These are phyloP conservation scores for Phaseolus lunatus DNA, from an alignment of 306 rosid genomes.

Conservation along the genomic window DNA sequence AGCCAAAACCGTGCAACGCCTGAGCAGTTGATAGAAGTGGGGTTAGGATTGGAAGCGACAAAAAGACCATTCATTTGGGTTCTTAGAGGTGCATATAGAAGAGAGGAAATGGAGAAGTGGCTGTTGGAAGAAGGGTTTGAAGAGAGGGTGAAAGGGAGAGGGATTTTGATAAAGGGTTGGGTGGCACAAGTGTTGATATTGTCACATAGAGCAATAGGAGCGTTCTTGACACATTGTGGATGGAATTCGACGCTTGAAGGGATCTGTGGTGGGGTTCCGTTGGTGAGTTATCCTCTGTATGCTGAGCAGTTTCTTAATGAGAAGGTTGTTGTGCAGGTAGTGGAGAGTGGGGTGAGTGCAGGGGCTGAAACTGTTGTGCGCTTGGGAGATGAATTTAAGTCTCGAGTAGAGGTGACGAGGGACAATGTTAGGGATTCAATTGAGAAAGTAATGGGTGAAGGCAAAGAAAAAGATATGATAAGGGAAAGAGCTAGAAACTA, in stretches of 20 bases:
- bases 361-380: slow-evolving; percentile 47
- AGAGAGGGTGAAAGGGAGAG: slow-evolving; percentile 55
- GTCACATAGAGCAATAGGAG: slow-evolving; percentile 58
- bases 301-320: slow-evolving; percentile 57
- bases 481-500: slow-evolving; percentile 44
- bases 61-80: slow-evolving; percentile 73
- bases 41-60: slow-evolving; percentile 64
- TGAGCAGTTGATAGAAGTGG: slow-evolving; percentile 57
- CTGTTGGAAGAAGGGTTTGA: slow-evolving; percentile 47
- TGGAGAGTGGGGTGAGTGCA: slow-evolving; percentile 39
- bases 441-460: slow-evolving; percentile 52
- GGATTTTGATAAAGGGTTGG: slow-evolving; percentile 62
- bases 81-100: slow-evolving; percentile 46
- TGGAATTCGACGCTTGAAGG: slow-evolving; percentile 71
- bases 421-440: slow-evolving; percentile 48
- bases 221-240: slow-evolving; percentile 63
- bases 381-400: slow-evolving; percentile 49
- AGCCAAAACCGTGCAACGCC: slow-evolving; percentile 53
- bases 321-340: slow-evolving; percentile 49
- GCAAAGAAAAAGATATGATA: slow-evolving; percentile 43
- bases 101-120: slow-evolving; percentile 54
- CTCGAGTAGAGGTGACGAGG: slow-evolving; percentile 43
- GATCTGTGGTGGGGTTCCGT: slow-evolving; percentile 54
- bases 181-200: slow-evolving; percentile 62
- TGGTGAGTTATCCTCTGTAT: slow-evolving; percentile 61